Base-by-base conservation (phyloP, 2,329 filamentous ascomycete species). In the Beauveria caledonica region DNA sequence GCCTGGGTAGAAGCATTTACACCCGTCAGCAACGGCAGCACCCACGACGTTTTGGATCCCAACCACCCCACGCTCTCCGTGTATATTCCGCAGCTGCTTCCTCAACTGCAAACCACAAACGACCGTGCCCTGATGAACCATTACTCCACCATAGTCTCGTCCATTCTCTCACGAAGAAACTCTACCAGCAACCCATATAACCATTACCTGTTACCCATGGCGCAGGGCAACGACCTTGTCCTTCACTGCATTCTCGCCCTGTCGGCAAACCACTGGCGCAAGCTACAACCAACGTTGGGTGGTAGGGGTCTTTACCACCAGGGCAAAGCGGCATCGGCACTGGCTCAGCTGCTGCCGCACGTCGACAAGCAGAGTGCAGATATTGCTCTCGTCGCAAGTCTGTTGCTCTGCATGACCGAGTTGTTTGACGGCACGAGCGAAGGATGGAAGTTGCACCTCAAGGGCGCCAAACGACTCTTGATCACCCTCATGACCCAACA, bases 371-470 rank as follows among this genome's bases (percentile, higher is more conserved):
- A 65, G 7, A 70, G 66, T 13, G 68, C 67, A 17, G 70, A 71
- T 45, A 70, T 75, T 55, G 73, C 74, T 10, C 73, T 76, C 21
- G 70, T 72, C 3, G 71, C 73, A 17, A 72, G 74, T n/a, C 67
- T 77, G 15, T 58, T 77, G 10, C 69, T 77, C 0, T 77, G 74
- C 60, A 72, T 77, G 68, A 75, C 75, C 5, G 75, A 77, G 60
- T 64, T 77, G 9, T 76, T 76, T 23, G 75, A 77, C 58, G 74
- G 75, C 44, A 72, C 73, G 2, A 76, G 73, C 17, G 67, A 71
- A 39, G 71, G 72, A 2, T 77, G 75, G 75, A 74, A 76, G 65
- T 70, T 75, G 58, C 75, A 77, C 60, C 68, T 77, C 19, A 72
- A 74, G 57, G 75, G 73, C 5, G 75, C 74, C n/a, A 73, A 75